These are phyloP conservation scores for Aquanectria penicillioides DNA, from an alignment of 2,329 filamentous ascomycete species.

Conservation along the genomic window DNA sequence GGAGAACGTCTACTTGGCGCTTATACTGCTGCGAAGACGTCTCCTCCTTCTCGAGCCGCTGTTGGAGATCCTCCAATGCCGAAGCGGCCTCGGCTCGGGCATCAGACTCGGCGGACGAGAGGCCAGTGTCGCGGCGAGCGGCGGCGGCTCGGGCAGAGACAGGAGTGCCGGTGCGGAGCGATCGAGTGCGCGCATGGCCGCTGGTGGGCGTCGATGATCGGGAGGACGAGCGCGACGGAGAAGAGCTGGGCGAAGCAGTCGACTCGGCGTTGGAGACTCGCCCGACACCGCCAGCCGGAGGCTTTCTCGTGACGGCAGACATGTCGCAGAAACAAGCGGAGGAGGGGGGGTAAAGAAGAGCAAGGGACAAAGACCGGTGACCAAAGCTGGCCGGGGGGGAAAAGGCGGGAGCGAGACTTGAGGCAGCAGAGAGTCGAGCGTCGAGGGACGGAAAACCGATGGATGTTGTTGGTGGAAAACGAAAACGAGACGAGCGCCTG, in stretches of 20 bases:
- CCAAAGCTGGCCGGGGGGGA: neutral
- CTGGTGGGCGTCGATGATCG: slow-evolving; percentile 57
- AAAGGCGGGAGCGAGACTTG: slow-evolving; percentile 18
- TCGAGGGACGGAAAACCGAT: neutral
- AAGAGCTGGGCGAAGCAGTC: slow-evolving; percentile 45
- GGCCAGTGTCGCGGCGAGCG: slow-evolving; percentile 64
- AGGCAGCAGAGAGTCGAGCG: slow-evolving; percentile 16
- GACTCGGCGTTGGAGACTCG: slow-evolving; percentile 55
- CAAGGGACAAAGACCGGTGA: too few relatives aligned
- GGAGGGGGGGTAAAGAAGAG: too few relatives aligned
- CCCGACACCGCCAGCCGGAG: slow-evolving; percentile 58
- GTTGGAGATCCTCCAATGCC: slow-evolving; percentile 84
- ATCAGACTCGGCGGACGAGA: slow-evolving; percentile 71
- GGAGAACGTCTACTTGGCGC: slow-evolving; percentile 86
- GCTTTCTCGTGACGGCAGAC: slow-evolving; percentile 65
- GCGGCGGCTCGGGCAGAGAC: slow-evolving; percentile 79
- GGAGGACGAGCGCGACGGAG: slow-evolving; percentile 51
- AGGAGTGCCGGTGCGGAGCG: slow-evolving; percentile 71
- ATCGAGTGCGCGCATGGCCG: slow-evolving; percentile 66
- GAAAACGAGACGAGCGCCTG: neutral
- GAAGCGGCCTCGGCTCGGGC: slow-evolving; percentile 82
- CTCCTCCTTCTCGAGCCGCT: slow-evolving; percentile 84
- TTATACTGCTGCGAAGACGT: slow-evolving; percentile 79
- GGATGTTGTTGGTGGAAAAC: neutral
- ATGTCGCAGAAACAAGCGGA: slow-evolving; percentile 48